Evolutionary conservation across 2,329 filamentous ascomycete species (phyloP), one percentile per base, ranked within the genome.

Genomic region (Ceratocystis harringtonii): DNA sequence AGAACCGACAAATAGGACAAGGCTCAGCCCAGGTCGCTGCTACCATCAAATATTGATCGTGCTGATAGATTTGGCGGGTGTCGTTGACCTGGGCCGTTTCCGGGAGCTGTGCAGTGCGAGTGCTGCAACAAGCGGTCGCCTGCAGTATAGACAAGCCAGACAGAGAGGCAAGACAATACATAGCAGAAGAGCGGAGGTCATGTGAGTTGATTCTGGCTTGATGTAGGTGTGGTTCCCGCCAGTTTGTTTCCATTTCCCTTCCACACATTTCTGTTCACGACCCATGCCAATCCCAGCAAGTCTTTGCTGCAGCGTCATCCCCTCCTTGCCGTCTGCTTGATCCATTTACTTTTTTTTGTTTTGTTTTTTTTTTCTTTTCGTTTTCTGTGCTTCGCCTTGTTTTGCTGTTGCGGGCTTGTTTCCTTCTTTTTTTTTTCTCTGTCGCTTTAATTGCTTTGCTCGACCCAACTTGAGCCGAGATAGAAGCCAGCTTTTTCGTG

Each of bases 241-340:
- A 32, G 17, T 36, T 58, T 58, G 28, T 58, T 58, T 58, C 55
- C 55, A 58, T 30, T 7, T 36, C 30, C 19, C 45, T n/a, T 22
- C 17, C 12, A 58, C 28, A 58, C 15, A 58, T 5, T 15, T 41
- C 36, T 41, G 36, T 28, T n/a, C 55, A 58, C 28, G 28, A 17
- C 55, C 60, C 60, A 62, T 62, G 41, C 60, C 50, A 25, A 61
- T 48, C 52, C 63, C 32, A n/a, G 36, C 1, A 41, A 41, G 61
- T 36, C 28, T 25, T 30, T 62, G n/a, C 50, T 61, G 60, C 55
- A 60, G 44, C 30, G 41, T 62, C 64, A 62, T 41, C 36, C 63
- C 64, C 65, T 58, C 65, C 60, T 64, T 67, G 52, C 30, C 62
- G 30, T 12, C 50, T 32, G 36, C 63, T 63, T 67, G 66, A 55